Conservation (phyloP, 169 alveolate genomes). For the Plasmodium billcollinsi region DNA sequence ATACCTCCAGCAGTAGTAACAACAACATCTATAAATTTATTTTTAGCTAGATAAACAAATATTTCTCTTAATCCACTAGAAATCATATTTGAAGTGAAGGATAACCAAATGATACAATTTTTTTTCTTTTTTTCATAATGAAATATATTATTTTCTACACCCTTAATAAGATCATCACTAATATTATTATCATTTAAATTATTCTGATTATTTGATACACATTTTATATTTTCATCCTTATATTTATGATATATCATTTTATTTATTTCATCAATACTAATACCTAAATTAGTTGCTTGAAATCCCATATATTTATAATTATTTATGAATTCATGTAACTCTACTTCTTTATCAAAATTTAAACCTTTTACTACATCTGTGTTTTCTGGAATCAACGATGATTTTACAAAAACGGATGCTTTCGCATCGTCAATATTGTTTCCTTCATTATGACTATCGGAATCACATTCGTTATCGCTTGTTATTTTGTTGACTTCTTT, state of each 20-base stretch:
- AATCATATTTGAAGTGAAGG: conserved; percentile 97
- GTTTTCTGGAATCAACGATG: conserved; percentile 77
- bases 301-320: conserved; percentile 83
- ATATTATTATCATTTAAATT: not conserved
- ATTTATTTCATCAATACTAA: conserved; percentile 85
- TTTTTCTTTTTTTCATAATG: conserved; percentile 82
- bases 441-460: conserved; percentile 22
- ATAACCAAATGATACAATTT: conserved; percentile 96
- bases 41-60: conserved; percentile 94
- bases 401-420: conserved; percentile 75
- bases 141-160: conserved; percentile 81
- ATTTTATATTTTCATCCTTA: conserved; percentile 56
- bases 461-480: conserved; percentile 36
- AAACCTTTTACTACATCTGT: conserved; percentile 79
- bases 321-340: conserved; percentile 78
- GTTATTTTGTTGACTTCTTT: conserved; percentile 57
- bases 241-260: conserved; percentile 82
- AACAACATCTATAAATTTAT: conserved; percentile 94
- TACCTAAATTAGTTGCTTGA: conserved; percentile 87
- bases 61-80: conserved; percentile 97
- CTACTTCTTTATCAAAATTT: conserved; percentile 77
- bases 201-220: conserved; percentile 34
- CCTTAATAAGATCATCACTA: not conserved
- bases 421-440: conserved; percentile 32
- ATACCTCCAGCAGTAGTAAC: conserved; percentile 99